phyloP scores from a whole-genome alignment of 805 yeast genomes.

The Candida vartiovaarae region DNA sequence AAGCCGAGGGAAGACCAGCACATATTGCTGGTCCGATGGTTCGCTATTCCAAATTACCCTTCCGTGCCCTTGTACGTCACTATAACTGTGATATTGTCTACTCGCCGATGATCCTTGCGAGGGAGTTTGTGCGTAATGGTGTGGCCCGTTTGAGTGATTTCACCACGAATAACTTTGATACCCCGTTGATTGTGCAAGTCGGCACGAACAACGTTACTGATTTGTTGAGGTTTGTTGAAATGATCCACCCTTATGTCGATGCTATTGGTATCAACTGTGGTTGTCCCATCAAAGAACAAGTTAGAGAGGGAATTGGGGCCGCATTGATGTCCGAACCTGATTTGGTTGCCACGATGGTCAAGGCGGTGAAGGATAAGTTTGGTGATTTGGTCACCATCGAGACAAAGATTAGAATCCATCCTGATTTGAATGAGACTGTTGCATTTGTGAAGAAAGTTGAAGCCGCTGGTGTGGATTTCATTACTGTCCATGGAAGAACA shows the following conservation, averaged over 20 bases:
- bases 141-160: conserved; percentile 82
- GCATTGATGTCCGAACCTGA: conserved; percentile 85
- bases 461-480: conserved; percentile 84
- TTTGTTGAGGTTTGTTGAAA: conserved; percentile 71
- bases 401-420: conserved; percentile 86
- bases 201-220: conserved; percentile 85
- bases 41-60: conserved; percentile 88
- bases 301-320: conserved; percentile 94
- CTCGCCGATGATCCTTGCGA: conserved; percentile 93
- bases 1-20: conserved; percentile 45
- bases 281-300: conserved; percentile 93
- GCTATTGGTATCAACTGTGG: conserved; percentile 96
- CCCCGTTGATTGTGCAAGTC: conserved; percentile 78
- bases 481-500: conserved; percentile 92
- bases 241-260: conserved; percentile 88
- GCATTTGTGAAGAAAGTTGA: conserved; percentile 69
- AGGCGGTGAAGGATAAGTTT: conserved; percentile 68
- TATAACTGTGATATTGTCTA: conserved; percentile 78
- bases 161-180: conserved; percentile 65
- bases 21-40: conserved; percentile 94
- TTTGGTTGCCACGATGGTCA: conserved; percentile 75
- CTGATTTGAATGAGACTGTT: conserved; percentile 64
- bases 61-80: conserved; percentile 70
- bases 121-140: conserved; percentile 85
- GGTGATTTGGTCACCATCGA: conserved; percentile 73